Base-by-base conservation (phyloP, 352 stramenopile species). In the Globisporangium apiculatum region DNA sequence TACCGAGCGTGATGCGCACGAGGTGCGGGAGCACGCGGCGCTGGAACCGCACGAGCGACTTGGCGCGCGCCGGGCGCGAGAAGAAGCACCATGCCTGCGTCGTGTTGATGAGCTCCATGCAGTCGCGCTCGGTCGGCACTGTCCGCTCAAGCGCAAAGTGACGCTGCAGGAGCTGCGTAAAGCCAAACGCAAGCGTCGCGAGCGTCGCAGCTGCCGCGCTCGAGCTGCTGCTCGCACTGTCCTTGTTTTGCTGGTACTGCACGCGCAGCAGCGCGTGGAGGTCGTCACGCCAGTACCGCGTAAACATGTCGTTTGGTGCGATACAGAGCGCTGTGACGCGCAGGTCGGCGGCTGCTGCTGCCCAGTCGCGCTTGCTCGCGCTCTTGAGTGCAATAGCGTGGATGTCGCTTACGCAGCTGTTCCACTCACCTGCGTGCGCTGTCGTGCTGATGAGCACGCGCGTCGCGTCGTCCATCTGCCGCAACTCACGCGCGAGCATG, bases 91-190 rank as follows among this genome's bases (percentile, higher is more conserved):
- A 93, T 35, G 81, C 79, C 48, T 93, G 83, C 3, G 72, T 83
- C 4, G 75, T 86, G 67, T 93, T 93, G 68, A 93, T 82, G 56
- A 87, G 80, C 57, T 89, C 80, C 79, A 91, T 89, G 57, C 77
- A 85, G 49, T 93, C 80, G 0, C 66, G 61, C 15, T 87, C 78
- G 1, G 65, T 71, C 0, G 79, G 76, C 40, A 79, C 31, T 24
- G 67, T 64, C 49, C 70, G 54, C 45, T 82, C 63, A 41, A 55
- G 57, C 10, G 83, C 52, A 8, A 82, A 72, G 37, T 88, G 69
- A 0, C 78, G 80, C 35, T 75, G 65, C 47, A 90, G 53, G 40
- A 79, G 43, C 40, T 82, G 68, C 3, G 53, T 60, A 40, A 76
- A 80, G 43, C 64, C 70, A 5, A 65, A 37, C 0, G 35, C 65